phyloP scores from a whole-genome alignment of 352 stramenopile species.

The Globisporangium canariense region DNA sequence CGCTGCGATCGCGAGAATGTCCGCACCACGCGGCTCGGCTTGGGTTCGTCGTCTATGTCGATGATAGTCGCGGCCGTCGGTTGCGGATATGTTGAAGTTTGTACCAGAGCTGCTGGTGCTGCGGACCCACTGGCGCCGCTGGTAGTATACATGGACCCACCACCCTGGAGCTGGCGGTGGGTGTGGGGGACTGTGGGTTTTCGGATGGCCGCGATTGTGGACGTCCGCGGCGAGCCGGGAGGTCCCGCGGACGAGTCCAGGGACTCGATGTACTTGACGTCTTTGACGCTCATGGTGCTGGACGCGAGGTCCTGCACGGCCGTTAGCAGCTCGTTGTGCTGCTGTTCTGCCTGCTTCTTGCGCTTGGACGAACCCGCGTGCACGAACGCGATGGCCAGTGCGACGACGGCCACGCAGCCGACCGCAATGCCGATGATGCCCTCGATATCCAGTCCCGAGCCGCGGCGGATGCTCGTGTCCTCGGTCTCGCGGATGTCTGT shows the following conservation, averaged over 20 bases:
- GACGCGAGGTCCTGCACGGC: conserved; percentile 7
- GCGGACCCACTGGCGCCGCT: neutral
- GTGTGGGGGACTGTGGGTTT: conserved; percentile 1
- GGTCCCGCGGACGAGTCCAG: conserved; percentile 5
- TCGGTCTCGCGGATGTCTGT: neutral
- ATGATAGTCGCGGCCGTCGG: conserved; percentile 8
- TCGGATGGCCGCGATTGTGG: neutral
- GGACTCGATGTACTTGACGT: conserved; percentile 17
- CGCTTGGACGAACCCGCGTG: conserved; percentile 9
- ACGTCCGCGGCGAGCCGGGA: conserved; percentile 1
- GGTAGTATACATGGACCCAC: neutral
- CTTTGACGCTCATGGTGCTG: conserved; percentile 15
- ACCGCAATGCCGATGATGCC: conserved; percentile 15
- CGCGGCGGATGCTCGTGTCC: neutral
- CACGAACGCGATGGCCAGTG: conserved; percentile 14
- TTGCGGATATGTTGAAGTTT: neutral
- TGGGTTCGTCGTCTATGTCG: conserved; percentile 17
- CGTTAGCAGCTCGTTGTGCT: neutral
- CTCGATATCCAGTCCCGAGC: neutral
- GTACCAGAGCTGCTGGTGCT: neutral
- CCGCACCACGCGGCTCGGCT: conserved; percentile 21
- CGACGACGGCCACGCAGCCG: conserved; percentile 4
- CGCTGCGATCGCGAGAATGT: conserved; percentile 8
- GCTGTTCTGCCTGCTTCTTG: neutral
- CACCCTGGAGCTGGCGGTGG: neutral